phyloP scores from a whole-genome alignment of 805 yeast species.

The Jamesozyma piceae region DNA sequence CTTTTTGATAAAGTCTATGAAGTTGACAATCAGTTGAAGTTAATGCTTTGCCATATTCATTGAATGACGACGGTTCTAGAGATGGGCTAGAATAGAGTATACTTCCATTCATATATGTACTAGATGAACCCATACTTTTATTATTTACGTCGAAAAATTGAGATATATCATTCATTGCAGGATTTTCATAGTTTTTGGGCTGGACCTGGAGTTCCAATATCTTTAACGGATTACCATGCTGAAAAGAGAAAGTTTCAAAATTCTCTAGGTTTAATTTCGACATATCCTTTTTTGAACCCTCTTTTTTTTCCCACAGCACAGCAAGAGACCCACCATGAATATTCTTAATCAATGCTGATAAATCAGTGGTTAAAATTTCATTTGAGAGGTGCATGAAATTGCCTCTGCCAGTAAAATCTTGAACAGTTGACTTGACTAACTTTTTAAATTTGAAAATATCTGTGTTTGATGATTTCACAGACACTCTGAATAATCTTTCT shows the following conservation, averaged over 20 bases:
- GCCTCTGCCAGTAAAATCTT: constrained; percentile 45
- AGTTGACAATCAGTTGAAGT: constrained; percentile 5
- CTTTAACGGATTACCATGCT: constrained; percentile 20
- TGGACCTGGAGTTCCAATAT: constrained; percentile 1
- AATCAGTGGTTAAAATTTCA: constrained; percentile 34
- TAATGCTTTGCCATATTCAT: constrained; percentile 17
- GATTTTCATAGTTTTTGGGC: constrained; percentile 3
- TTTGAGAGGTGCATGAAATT: constrained; percentile 29
- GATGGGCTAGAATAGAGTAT: no score
- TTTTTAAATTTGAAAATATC: constrained; percentile 47
- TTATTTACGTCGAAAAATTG: not conserved
- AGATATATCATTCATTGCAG: not conserved
- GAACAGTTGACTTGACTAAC: constrained; percentile 65
- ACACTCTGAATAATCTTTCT: constrained; percentile 38
- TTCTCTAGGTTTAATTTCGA: constrained; percentile 6
- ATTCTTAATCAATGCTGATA: constrained; percentile 26
- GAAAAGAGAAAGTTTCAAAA: constrained; percentile 13
- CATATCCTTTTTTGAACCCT: constrained; percentile 29
- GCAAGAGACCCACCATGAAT: constrained; percentile 30
- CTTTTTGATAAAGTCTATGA: constrained; percentile 18
- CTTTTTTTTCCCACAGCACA: constrained; percentile 45
- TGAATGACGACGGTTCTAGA: constrained; percentile 17
- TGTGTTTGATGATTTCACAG: constrained; percentile 36
- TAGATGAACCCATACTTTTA: not conserved
- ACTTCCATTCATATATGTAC: not conserved